Base-by-base conservation (phyloP, 2,329 filamentous ascomycete species). In the Phyllosticta citribraziliensis region DNA sequence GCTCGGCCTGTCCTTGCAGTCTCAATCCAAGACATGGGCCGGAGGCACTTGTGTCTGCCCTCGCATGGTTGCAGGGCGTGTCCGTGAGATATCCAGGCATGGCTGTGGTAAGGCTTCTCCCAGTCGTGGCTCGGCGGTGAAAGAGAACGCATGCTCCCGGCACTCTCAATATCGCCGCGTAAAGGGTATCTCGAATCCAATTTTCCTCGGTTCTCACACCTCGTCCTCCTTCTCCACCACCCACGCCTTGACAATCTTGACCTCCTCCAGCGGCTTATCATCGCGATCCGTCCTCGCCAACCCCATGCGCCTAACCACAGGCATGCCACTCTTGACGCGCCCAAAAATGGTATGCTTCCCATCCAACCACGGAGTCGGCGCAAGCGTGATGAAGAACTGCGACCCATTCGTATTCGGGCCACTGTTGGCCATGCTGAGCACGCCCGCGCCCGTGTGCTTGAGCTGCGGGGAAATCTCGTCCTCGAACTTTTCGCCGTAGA, bases 281-380 rank as follows among this genome's bases (percentile, higher is more conserved):
- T 93, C 90, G 8, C 77, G 76, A 24, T 85, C 89, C 0, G 91
- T 96, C 78, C 88, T 90, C 56, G 96, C 91, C 62, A 94, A 73
- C 0, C 92, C 94, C 84, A 99, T 89, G 66, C 91, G 82, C 78
- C 90, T 87, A 27, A 97, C 86, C n/a, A 93, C 81, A 61, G 82
- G 80, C 82, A 97, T 84, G 0, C 94, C 94, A 60, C 76, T 83
- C 78, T 88, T 92, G 50, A 99, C 91, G 59, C 93, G 80, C 0
- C 94, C 94, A 72, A 99, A 99, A 66, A 99, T 95, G 11, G 92
- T 96, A 74, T 99, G 93, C 75, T 96, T 97, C 22, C 92, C 91
- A 75, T 99, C 94, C 63, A 99, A 77, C 93, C 93, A 97, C 0
- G 94, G 94, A 17, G 94, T 93, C 4, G 93, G 93, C 8, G 91